Conservation (phyloP, 2,329 filamentous ascomycete genomes). For the Ceratocystis colombiana region DNA sequence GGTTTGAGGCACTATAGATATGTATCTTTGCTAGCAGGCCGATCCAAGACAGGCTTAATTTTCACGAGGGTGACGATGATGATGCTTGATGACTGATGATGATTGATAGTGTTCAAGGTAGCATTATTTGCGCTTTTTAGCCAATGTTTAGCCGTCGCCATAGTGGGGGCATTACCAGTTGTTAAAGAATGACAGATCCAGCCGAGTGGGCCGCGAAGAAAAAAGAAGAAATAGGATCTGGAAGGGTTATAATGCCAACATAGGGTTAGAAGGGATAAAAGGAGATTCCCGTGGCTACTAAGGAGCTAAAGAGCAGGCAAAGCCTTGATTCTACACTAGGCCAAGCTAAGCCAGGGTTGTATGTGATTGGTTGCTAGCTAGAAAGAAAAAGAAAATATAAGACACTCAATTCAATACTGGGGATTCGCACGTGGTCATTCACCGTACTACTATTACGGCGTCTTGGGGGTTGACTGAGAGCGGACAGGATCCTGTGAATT, state of each 20-base stretch:
- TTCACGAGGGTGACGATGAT: neutral
- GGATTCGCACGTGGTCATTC: conserved; percentile 15
- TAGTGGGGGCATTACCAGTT: neutral
- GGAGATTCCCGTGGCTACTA: no score
- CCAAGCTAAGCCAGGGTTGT: no score
- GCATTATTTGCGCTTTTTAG: neutral
- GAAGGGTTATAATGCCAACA: no score
- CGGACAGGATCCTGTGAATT: conserved; percentile 18
- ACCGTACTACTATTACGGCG: conserved; percentile 15
- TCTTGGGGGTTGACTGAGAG: conserved; percentile 19
- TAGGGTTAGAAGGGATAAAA: no score
- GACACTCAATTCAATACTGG: conserved; percentile 11
- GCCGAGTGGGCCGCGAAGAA: neutral
- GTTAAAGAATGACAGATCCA: no score
- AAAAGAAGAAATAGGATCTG: neutral
- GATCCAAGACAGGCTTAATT: neutral
- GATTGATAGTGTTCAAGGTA: neutral
- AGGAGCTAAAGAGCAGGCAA: no score
- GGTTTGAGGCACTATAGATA: neutral
- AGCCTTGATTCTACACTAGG: no score
- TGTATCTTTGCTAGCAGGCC: neutral
- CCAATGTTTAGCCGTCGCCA: neutral
- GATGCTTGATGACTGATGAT: neutral
- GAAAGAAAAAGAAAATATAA: neutral
- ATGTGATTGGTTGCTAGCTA: neutral